Percentiles rank a stretch among this genome's conserved stretches.
These are phyloP conservation scores for Sarocladium brachiariae DNA, from an alignment of 2,329 filamentous ascomycete species.

Conservation along the genomic window DNA sequence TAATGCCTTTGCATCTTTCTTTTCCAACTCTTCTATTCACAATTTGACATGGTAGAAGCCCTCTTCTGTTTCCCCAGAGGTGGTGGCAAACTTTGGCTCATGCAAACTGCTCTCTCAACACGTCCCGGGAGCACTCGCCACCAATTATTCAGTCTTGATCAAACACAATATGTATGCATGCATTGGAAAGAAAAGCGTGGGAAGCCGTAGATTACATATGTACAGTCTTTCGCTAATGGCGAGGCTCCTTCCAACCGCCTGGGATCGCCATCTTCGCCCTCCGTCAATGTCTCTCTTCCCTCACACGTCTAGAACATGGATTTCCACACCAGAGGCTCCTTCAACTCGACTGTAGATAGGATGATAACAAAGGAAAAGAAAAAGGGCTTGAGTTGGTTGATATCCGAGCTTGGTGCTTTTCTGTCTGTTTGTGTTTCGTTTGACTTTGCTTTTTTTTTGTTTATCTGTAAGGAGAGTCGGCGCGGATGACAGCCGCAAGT, in stretches of 20 bases:
- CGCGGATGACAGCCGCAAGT: constrained; percentile 82
- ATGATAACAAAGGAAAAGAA: not conserved
- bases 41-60: too few relatives aligned
- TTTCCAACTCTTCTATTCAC: too few relatives aligned
- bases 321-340: not conserved
- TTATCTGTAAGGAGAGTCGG: constrained; percentile 87
- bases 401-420: not conserved
- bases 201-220: constrained; percentile 8
- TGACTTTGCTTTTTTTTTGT: constrained; percentile 6
- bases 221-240: constrained; percentile 4
- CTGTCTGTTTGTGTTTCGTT: not conserved
- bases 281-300: too few relatives aligned
- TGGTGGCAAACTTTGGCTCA: too few relatives aligned
- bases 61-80: too few relatives aligned
- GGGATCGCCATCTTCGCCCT: not conserved
- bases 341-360: too few relatives aligned
- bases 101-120: too few relatives aligned
- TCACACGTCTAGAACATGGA: too few relatives aligned
- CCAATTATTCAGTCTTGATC: too few relatives aligned
- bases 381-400: not conserved
- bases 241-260: not conserved
- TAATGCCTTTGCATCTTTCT: too few relatives aligned
- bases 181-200: not conserved
- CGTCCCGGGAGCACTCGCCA: too few relatives aligned
- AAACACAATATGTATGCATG: too few relatives aligned